These are phyloP conservation scores for Truncatella angustata DNA, from an alignment of 2,329 filamentous ascomycete species.

Conservation along the genomic window DNA sequence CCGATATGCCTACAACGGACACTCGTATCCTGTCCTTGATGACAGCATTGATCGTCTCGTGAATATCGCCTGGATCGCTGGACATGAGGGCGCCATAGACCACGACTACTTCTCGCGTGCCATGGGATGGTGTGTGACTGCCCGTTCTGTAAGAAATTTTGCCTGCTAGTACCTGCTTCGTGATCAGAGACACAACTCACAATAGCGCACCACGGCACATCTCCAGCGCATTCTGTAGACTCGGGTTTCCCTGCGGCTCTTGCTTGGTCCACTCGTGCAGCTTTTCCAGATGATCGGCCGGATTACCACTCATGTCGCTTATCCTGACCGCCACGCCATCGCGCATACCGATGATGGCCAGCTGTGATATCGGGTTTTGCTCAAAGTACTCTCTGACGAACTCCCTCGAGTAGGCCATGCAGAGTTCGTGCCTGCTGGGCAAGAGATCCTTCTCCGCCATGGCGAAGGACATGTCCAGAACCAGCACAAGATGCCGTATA, in stretches of 20 bases:
- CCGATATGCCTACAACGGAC: constrained; percentile 84
- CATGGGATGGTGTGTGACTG: constrained; percentile 87
- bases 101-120: constrained; percentile 88
- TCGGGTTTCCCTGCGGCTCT: constrained; percentile 73
- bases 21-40: constrained; percentile 83
- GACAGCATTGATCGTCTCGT: constrained; percentile 79
- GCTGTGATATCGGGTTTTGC: constrained; percentile 96
- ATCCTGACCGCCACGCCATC: constrained; percentile 85
- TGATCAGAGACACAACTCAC: constrained; percentile 42
- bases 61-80: constrained; percentile 91
- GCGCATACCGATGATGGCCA: constrained; percentile 88
- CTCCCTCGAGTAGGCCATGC: constrained; percentile 76
- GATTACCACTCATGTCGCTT: constrained; percentile 89
- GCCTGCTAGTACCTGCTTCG: background rate
- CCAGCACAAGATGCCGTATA: constrained; percentile 90
- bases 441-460: constrained; percentile 96
- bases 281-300: constrained; percentile 79
- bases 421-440: constrained; percentile 81
- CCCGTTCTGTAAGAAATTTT: constrained; percentile 3
- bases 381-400: constrained; percentile 97
- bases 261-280: constrained; percentile 65
- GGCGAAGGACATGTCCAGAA: constrained; percentile 87
- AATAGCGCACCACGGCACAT: constrained; percentile 92
- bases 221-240: constrained; percentile 91
- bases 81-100: constrained; percentile 89